Conservation (phyloP, 2,329 filamentous ascomycete genomes). For the Talaromyces piceae region DNA sequence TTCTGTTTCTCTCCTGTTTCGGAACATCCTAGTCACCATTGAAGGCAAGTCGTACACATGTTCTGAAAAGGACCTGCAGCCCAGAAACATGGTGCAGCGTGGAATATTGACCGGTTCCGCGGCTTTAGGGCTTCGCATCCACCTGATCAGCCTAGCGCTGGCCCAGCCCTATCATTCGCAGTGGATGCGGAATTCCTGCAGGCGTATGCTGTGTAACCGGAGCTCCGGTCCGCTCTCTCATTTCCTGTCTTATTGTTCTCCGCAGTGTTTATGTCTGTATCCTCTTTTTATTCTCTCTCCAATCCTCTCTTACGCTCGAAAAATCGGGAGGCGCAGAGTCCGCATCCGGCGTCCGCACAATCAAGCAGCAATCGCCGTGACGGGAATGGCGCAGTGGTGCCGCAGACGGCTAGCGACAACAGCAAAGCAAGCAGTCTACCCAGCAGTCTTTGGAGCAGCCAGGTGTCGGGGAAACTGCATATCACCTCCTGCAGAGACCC, state of each 20-base stretch:
- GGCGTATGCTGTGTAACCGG: neutral
- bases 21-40: too few species aligned
- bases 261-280: too few species aligned
- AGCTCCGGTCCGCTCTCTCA: neutral
- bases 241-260: too few species aligned
- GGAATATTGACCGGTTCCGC: neutral
- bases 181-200: neutral
- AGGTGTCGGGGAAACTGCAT: neutral
- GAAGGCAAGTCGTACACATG: too few species aligned
- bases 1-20: too few species aligned
- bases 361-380: neutral
- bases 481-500: neutral
- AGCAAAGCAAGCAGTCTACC: too few species aligned
- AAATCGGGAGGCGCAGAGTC: too few species aligned
- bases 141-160: neutral
- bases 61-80: too few species aligned
- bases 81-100: neutral
- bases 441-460: too few species aligned
- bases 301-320: neutral
- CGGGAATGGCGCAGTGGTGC: too few species aligned
- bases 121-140: neutral
- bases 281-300: neutral
- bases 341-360: neutral
- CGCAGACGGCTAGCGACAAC: too few species aligned
- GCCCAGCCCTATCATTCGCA: too few species aligned